Evolutionary conservation across 257 asterid species (phyloP), one percentile per base, ranked within the genome.

Genomic region (Solanum chilense): DNA sequence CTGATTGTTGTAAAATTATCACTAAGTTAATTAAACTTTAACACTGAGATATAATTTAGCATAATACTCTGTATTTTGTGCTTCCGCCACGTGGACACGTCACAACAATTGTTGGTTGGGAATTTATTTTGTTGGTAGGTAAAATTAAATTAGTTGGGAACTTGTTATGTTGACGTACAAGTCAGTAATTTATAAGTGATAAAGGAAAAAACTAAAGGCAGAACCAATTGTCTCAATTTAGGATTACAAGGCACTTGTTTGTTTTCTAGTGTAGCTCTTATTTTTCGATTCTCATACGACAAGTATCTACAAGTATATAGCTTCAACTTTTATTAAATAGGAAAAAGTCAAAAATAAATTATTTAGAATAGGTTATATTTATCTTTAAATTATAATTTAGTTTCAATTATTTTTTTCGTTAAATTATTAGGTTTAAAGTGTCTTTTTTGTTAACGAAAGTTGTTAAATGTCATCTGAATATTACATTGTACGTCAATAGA

Each of bases 251-350:
- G 47, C 80, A 73, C 29, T 20, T 35, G 3, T 35, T 74, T 37
- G 82, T 25, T 37, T 70, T 18, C 23, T n/a, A 6, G 5, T 12
- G 60, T 12, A 76, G 25, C 5, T 76, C 60, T 42, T 76, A 42
- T 76, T 77, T 77, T 44, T 44, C 62, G 49, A 42, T 77, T 25
- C 39, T 77, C 83, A 44, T 77, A 45, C n/a, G 31, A 41, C 23
- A 73, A 35, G 81, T 35, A 73, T 73, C 12, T 58, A 58, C 47
- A 8, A 21, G 52, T 75, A 75, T 75, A 75, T 12, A 16, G 15
- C 2, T 75, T 75, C 31, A 12, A 11, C 7, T 18, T 71, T 71
- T 39, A 33, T 71, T 18, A 2, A 35, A 33, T 4, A 1, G 35
- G 5, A 35, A 35, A 5, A 5, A 4, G 6, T 35, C 6, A 35